Conservation (phyloP, 164 flowering plant species). For the Tetrastigma voinierianum region DNA sequence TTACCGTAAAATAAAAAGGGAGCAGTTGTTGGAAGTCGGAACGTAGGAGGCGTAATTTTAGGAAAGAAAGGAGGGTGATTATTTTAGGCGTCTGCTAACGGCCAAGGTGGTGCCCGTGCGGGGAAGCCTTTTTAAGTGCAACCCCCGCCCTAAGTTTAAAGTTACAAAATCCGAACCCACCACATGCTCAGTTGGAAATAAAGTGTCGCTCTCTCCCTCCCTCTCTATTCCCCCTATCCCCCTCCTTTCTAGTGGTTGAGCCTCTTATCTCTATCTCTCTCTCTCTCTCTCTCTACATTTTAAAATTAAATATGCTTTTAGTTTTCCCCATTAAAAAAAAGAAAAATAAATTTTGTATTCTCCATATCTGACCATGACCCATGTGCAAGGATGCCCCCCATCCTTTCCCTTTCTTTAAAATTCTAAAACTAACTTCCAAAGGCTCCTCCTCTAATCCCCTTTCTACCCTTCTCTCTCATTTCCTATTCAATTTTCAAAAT, state of each 20-base stretch:
- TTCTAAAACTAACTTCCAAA: conserved; percentile 19
- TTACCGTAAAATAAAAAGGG: too few species aligned
- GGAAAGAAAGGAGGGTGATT: too few species aligned
- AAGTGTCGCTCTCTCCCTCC: not conserved
- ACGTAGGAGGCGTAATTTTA: too few species aligned
- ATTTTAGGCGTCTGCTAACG: too few species aligned
- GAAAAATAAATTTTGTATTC: conserved; percentile 13
- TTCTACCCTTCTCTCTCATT: conserved; percentile 6
- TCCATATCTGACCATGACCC: conserved; percentile 29
- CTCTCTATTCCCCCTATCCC: not conserved
- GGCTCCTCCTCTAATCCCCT: conserved; percentile 6
- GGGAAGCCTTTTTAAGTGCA: not conserved
- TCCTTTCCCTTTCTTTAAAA: conserved; percentile 19
- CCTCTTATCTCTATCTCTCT: too few species aligned
- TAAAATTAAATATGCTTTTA: not conserved
- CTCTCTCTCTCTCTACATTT: conserved; percentile 7
- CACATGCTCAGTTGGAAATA: conserved; percentile 31
- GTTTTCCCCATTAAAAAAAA: not conserved
- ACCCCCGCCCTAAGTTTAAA: conserved; percentile 12
- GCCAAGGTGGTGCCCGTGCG: conserved; percentile 3
- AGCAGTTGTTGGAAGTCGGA: too few species aligned
- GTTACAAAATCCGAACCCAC: conserved; percentile 13
- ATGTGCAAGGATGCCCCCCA: conserved; percentile 45
- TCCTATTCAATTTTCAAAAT: not conserved
- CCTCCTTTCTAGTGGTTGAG: conserved; percentile 12